These are phyloP conservation scores for Chlorophyllum brunneum DNA, from an alignment of 768 basidiomycete species.

Conservation along the genomic window DNA sequence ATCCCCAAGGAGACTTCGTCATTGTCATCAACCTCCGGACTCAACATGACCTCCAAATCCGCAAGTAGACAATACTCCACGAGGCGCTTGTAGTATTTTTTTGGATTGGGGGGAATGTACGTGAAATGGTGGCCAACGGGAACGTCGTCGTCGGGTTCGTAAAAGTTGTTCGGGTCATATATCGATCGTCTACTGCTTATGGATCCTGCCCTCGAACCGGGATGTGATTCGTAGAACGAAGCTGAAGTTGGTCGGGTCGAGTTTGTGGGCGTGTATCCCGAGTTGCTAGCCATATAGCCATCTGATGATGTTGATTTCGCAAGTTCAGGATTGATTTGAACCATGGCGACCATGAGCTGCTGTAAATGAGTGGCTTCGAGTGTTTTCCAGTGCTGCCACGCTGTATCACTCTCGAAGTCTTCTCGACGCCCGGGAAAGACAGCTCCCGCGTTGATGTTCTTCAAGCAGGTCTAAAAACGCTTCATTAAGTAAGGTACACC, in stretches of 20 bases:
- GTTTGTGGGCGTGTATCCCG: constrained; percentile 12
- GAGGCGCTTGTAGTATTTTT: constrained; percentile 79
- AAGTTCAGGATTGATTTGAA: constrained; percentile 80
- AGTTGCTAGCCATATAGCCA: constrained; percentile 21
- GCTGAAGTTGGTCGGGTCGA: constrained; percentile 49
- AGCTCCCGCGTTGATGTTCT: constrained; percentile 82
- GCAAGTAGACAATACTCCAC: constrained; percentile 77
- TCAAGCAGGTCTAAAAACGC: constrained; percentile 69
- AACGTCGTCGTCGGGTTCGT: constrained; percentile 64
- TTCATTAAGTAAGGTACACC: constrained; percentile 7
- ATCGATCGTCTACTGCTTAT: constrained; percentile 68
- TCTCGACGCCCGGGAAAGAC: constrained; percentile 83
- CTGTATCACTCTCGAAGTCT: constrained; percentile 81
- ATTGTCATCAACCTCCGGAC: constrained; percentile 87
- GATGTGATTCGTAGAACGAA: constrained; percentile 51
- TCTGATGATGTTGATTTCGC: constrained; percentile 74
- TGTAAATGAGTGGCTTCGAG: constrained; percentile 81
- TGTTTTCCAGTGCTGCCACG: constrained; percentile 81
- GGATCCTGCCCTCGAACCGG: constrained; percentile 54
- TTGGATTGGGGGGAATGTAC: constrained; percentile 87
- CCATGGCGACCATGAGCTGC: constrained; percentile 85
- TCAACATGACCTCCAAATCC: constrained; percentile 88
- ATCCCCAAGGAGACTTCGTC: constrained; percentile 96
- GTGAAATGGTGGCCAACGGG: constrained; percentile 77
- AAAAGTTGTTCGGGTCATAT: constrained; percentile 34